phyloP scores from a whole-genome alignment of 208 protist genomes.

The Angomonas deanei region DNA sequence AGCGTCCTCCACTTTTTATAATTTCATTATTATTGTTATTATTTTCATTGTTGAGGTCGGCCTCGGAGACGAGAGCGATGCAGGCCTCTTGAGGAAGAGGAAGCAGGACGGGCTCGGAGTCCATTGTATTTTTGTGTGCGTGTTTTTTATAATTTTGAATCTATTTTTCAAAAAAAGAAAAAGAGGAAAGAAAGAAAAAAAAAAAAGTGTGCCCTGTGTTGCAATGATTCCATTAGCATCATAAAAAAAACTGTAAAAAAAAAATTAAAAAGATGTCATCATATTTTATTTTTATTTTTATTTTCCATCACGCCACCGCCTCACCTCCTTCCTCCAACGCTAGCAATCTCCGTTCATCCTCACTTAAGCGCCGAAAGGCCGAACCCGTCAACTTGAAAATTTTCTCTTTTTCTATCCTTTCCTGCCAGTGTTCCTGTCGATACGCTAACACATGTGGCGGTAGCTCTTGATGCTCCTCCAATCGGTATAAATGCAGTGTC shows the following conservation, averaged over 20 bases:
- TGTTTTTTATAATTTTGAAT: too few relatives aligned
- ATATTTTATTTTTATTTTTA: conserved; percentile 6
- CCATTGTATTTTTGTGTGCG: too few relatives aligned
- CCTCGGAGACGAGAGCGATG: background rate
- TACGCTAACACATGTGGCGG: conserved; percentile 53
- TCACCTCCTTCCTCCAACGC: conserved; percentile 8
- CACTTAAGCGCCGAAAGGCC: conserved; percentile 24
- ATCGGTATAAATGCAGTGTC: conserved; percentile 47
- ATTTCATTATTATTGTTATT: background rate
- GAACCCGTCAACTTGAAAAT: conserved; percentile 35
- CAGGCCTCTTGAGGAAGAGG: background rate
- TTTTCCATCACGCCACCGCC: background rate
- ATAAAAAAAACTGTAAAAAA: background rate
- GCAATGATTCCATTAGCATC: background rate
- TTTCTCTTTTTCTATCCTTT: conserved; percentile 26
- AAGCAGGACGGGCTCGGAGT: too few relatives aligned
- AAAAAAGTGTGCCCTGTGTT: background rate
- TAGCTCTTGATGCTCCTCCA: conserved; percentile 46
- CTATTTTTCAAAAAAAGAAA: background rate
- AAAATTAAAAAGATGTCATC: conserved; percentile 12
- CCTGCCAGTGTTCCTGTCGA: conserved; percentile 20
- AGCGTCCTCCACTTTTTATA: conserved; percentile 20
- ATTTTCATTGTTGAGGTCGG: background rate
- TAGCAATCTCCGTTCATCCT: conserved; percentile 25
- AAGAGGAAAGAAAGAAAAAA: background rate